Conservation (phyloP, 345 rosid genomes). For the Hibiscus trionum region DNA sequence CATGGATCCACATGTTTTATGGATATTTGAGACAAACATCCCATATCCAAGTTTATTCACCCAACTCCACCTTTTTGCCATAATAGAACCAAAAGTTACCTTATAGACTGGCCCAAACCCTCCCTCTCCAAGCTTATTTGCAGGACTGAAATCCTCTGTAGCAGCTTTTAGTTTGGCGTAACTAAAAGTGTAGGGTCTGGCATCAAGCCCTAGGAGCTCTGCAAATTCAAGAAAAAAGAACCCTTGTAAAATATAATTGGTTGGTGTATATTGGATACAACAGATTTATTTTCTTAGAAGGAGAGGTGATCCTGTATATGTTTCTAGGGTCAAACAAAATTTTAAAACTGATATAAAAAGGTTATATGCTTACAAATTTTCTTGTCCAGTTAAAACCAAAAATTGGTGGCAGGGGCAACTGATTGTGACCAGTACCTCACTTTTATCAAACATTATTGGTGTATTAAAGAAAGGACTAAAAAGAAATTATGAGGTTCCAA, state of each 20-base stretch:
- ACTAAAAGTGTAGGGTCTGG: constrained; percentile 52
- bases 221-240: constrained; percentile 16
- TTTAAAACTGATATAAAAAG: background rate
- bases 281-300: background rate
- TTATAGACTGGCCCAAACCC: constrained; percentile 72
- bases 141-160: constrained; percentile 49
- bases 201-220: constrained; percentile 45
- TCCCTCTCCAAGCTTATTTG: constrained; percentile 78
- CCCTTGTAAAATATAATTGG: background rate
- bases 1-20: no score
- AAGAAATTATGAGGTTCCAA: no score
- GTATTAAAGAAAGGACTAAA: no score
- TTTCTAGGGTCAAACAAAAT: background rate
- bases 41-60: no score
- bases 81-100: constrained; percentile 27
- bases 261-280: background rate
- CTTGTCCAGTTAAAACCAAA: no score
- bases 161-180: constrained; percentile 52
- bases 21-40: no score
- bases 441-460: no score
- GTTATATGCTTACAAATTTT: background rate
- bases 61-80: no score
- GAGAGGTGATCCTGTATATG: background rate
- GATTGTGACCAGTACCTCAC: no score
- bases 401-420: no score